Percentiles rank a stretch among this genome's conserved stretches.
These are phyloP conservation scores for Radiomyces spectabilis DNA, from an alignment of 192 early-diverging fungal species.

Conservation along the genomic window DNA sequence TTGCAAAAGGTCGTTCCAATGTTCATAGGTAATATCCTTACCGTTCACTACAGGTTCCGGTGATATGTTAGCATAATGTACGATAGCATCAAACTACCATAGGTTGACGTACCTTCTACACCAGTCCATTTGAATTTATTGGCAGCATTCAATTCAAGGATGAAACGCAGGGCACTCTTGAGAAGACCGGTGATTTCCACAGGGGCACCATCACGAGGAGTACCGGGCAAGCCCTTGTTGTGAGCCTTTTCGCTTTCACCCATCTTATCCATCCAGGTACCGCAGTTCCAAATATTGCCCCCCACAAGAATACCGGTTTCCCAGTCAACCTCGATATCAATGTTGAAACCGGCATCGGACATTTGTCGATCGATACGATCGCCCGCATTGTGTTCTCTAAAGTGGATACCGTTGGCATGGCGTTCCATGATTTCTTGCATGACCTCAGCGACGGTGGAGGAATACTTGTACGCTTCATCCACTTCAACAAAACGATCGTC, in stretches of 20 bases:
- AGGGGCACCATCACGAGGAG: conserved; percentile 85
- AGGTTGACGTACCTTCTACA: conserved; percentile 27
- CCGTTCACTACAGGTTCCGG: conserved; percentile 16
- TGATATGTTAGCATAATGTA: too few species aligned
- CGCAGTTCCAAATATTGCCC: conserved; percentile 91
- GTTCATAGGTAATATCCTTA: conserved; percentile 46
- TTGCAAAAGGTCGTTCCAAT: conserved; percentile 80
- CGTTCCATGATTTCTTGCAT: conserved; percentile 86
- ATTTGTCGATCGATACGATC: conserved; percentile 83
- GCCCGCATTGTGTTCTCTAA: conserved; percentile 96
- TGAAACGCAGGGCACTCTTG: conserved; percentile 81
- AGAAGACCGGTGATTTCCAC: conserved; percentile 90
- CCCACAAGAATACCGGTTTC: conserved; percentile 76
- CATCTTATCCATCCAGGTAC: conserved; percentile 99
- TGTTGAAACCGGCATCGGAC: conserved; percentile 83
- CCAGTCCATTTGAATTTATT: conserved; percentile 35
- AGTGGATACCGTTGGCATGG: conserved; percentile 86
- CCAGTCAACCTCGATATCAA: conserved; percentile 71
- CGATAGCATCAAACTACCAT: conserved; percentile 1
- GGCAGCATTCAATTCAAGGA: conserved; percentile 43
- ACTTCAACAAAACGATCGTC: conserved; percentile 68
- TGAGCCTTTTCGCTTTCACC: conserved; percentile 92
- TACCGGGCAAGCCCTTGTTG: conserved; percentile 85
- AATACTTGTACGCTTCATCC: conserved; percentile 52
- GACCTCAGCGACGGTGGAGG: conserved; percentile 73